Evolutionary conservation across 371 early-diverging fungal genomes (phyloP).

Genomic region (Syncephalastrum contaminatum): DNA sequence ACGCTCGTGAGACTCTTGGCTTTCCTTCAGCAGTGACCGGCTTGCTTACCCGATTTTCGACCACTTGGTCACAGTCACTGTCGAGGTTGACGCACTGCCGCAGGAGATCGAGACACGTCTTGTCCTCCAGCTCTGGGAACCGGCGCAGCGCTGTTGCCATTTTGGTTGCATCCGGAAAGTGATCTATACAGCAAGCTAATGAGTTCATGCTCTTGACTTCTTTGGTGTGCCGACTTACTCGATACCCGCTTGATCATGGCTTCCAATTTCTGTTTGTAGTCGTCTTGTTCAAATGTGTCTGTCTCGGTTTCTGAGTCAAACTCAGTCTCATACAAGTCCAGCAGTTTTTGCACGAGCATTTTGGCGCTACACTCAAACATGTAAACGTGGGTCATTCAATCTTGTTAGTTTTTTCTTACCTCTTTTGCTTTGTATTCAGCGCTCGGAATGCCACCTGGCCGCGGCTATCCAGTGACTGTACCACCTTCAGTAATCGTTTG

Average conservation of each 20-base stretch:
- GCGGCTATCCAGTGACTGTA: constrained; percentile 45
- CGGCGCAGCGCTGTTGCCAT: constrained; percentile 26
- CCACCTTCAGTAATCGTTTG: constrained; percentile 55
- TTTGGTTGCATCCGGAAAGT: constrained; percentile 62
- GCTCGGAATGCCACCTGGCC: constrained; percentile 57
- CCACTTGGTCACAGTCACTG: constrained; percentile 21
- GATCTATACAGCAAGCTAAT: constrained; percentile 11
- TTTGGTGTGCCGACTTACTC: constrained; percentile 21
- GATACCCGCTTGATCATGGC: constrained; percentile 46
- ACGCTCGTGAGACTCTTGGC: too few species aligned
- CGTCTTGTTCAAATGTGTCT: too few species aligned
- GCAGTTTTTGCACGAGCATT: too few species aligned
- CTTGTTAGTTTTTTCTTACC: constrained; percentile 17
- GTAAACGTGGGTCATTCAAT: too few species aligned
- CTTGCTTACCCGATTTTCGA: too few species aligned
- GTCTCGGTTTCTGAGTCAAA: too few species aligned
- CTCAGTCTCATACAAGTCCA: too few species aligned
- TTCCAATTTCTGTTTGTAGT: constrained; percentile 20
- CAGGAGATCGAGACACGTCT: constrained; percentile 20
- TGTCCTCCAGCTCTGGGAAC: constrained; percentile 22
- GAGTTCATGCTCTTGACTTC: neutral
- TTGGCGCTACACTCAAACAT: too few species aligned
- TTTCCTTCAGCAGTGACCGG: too few species aligned
- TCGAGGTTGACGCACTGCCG: constrained; percentile 18
- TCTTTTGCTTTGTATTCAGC: constrained; percentile 52